phyloP scores from a whole-genome alignment of 371 early-diverging fungal species.

The Mucor piriformis region DNA sequence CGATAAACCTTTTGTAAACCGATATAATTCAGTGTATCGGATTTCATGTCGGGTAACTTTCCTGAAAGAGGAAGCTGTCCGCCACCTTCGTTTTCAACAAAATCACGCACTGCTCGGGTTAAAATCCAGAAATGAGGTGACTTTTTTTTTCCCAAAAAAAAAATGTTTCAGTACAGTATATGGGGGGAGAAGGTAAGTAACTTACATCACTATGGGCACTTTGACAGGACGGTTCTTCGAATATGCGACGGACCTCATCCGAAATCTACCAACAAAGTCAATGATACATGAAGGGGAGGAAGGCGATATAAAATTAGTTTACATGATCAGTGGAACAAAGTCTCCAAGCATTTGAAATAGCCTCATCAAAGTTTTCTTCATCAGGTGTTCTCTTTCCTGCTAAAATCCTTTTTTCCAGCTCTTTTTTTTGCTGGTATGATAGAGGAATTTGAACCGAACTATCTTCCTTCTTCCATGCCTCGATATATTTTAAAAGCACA shows the following conservation, averaged over 20 bases:
- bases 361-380: conserved; percentile 91
- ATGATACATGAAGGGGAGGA: too few species aligned
- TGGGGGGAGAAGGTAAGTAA: background rate
- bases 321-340: conserved; percentile 41
- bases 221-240: conserved; percentile 56
- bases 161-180: background rate
- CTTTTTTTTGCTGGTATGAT: conserved; percentile 64
- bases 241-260: conserved; percentile 50
- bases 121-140: conserved; percentile 88
- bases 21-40: conserved; percentile 87
- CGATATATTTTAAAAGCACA: conserved; percentile 73
- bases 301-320: background rate
- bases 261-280: too few species aligned
- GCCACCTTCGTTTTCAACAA: conserved; percentile 74
- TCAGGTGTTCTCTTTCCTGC: conserved; percentile 63
- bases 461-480: conserved; percentile 67
- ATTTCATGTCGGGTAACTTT: conserved; percentile 94
- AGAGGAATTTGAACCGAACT: conserved; percentile 54
- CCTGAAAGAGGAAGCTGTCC: conserved; percentile 86
- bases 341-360: conserved; percentile 63
- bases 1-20: conserved; percentile 84
- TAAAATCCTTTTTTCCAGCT: conserved; percentile 65
- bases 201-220: conserved; percentile 54
- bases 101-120: conserved; percentile 75
- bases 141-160: conserved; percentile 34